Percentiles rank a stretch among this genome's conserved stretches.
phyloP scores from a whole-genome alignment of 2,329 filamentous ascomycete species.

The Arthrinium puccinioides region DNA sequence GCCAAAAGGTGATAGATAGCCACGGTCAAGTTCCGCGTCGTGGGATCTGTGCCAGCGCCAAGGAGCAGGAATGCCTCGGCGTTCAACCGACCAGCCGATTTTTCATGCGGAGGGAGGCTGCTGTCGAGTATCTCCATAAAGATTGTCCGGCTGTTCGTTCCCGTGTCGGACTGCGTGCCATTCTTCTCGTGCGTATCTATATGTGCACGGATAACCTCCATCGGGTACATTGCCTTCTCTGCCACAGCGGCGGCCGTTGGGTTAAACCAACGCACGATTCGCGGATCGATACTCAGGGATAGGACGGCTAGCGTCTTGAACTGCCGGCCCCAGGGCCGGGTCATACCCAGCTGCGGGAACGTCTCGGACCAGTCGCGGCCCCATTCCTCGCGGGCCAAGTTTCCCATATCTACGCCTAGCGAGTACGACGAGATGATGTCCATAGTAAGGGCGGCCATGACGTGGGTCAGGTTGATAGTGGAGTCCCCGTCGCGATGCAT shows the following conservation, averaged over 20 bases:
- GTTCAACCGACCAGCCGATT: constrained; percentile 7
- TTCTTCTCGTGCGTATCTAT: neutral
- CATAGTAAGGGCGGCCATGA: constrained; percentile 24
- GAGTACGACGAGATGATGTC: constrained; percentile 24
- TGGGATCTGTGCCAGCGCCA: constrained; percentile 24
- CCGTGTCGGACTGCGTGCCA: too few species aligned
- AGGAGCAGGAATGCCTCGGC: constrained; percentile 15
- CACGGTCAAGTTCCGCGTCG: constrained; percentile 15
- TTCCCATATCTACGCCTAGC: neutral
- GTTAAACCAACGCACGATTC: neutral
- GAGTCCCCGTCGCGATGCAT: neutral
- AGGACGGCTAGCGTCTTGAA: neutral
- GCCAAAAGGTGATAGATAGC: constrained; percentile 18
- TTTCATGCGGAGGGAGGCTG: constrained; percentile 8
- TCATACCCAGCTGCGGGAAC: neutral
- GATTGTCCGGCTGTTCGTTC: constrained; percentile 8
- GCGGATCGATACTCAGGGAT: neutral
- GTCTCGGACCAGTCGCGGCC: neutral
- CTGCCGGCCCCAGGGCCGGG: neutral
- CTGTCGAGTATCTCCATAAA: constrained; percentile 13
- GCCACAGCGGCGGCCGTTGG: neutral
- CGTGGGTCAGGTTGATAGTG: neutral
- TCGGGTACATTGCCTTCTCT: neutral
- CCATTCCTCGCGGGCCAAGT: neutral
- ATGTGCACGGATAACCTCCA: neutral